Percentiles rank a stretch among this genome's conserved stretches.
Conservation (phyloP, 2,329 filamentous ascomycete species). For the Colletotrichum tamarilloi region DNA sequence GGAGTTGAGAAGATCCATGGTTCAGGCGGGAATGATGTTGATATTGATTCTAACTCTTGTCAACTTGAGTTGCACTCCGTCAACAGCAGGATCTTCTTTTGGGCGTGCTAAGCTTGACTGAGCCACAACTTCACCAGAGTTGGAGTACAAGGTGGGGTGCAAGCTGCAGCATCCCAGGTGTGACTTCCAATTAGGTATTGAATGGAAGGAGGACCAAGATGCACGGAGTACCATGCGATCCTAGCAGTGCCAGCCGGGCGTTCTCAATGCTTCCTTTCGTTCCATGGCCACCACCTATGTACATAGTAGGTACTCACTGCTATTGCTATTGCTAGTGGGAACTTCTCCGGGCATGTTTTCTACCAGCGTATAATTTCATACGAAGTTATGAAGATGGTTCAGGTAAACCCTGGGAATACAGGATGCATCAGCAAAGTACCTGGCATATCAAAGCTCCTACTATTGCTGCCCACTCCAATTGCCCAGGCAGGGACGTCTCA, state of each 20-base stretch:
- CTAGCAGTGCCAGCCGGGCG: not conserved
- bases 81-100: not conserved
- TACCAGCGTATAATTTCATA: no score
- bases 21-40: not conserved
- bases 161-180: not conserved
- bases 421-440: no score
- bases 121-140: not conserved
- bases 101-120: not conserved
- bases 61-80: not conserved
- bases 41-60: not conserved
- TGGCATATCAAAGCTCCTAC: no score
- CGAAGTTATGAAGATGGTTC: no score
- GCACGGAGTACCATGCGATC: not conserved
- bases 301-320: no score
- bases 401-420: no score
- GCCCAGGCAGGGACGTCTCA: not conserved
- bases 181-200: not conserved
- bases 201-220: not conserved
- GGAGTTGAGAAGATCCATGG: slow-evolving; percentile 31
- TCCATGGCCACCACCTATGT: no score
- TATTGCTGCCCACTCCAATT: no score
- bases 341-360: no score
- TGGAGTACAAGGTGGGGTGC: not conserved
- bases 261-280: no score
- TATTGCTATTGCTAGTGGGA: no score